phyloP scores from a whole-genome alignment of 208 protist genomes.

The Acanthamoeba polyphaga region DNA sequence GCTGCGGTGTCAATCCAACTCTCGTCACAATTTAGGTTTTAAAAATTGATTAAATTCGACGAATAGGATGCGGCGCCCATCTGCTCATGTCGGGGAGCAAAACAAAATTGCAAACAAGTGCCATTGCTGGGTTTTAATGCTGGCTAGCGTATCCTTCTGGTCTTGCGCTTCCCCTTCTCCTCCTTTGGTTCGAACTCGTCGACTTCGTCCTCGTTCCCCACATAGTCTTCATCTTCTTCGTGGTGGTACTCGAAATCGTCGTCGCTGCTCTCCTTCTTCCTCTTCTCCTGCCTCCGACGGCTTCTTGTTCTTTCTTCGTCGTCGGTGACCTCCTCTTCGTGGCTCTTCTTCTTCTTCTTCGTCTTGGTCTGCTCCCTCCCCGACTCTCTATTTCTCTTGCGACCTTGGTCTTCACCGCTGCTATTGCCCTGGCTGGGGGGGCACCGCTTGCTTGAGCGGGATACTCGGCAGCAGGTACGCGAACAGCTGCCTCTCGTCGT shows the following conservation, averaged over 20 bases:
- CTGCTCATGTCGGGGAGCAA: too few relatives aligned
- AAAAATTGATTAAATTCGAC: too few relatives aligned
- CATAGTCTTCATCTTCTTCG: too few relatives aligned
- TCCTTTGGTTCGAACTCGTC: not conserved
- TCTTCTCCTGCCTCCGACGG: not conserved
- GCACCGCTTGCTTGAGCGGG: too few relatives aligned
- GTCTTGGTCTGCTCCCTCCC: not conserved
- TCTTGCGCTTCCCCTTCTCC: not conserved
- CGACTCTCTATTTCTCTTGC: not conserved
- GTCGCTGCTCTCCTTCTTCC: not conserved
- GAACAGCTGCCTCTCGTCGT: not conserved
- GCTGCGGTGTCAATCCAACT: too few relatives aligned
- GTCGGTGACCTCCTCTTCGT: not conserved
- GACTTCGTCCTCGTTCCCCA: too few relatives aligned
- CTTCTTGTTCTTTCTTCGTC: not conserved
- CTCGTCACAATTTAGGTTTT: too few relatives aligned
- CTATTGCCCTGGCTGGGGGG: too few relatives aligned
- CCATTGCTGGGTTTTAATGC: not conserved
- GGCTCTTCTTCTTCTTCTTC: not conserved
- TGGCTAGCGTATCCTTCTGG: not conserved
- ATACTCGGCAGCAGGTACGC: not conserved
- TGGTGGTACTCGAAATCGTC: too few relatives aligned
- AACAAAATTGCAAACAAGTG: too few relatives aligned
- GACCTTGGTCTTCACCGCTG: not conserved
- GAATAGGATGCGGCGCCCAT: too few relatives aligned